These are phyloP conservation scores for Exophiala alcalophila DNA, from an alignment of 2,329 filamentous ascomycete species.

Conservation along the genomic window DNA sequence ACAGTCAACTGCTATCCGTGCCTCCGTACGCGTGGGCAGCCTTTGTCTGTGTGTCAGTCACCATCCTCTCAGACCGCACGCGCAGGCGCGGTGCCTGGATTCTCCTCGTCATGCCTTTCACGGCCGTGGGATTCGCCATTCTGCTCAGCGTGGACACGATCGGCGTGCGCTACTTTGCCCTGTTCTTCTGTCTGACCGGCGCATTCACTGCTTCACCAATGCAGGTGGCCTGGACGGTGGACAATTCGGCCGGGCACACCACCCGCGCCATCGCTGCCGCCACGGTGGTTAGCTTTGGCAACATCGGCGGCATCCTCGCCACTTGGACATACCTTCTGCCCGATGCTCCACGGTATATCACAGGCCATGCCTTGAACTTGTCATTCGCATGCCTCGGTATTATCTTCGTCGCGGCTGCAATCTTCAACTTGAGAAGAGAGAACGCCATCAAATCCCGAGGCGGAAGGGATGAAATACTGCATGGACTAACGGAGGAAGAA, in stretches of 20 bases:
- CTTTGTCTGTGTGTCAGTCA: constrained; percentile 40
- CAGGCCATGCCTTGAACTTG: constrained; percentile 3
- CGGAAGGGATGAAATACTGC: constrained; percentile 3
- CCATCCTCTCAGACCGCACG: constrained; percentile 56
- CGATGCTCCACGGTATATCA: constrained; percentile 2
- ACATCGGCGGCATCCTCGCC: constrained; percentile 2
- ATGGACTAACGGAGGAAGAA: not conserved
- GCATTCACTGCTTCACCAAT: constrained; percentile 47
- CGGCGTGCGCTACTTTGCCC: constrained; percentile 46
- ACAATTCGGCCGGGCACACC: constrained; percentile 54
- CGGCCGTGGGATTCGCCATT: constrained; percentile 55
- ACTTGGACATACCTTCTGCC: constrained; percentile 5
- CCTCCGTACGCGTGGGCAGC: constrained; percentile 42
- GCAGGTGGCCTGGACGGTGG: constrained; percentile 56
- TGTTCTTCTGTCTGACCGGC: constrained; percentile 47
- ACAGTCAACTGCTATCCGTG: constrained; percentile 40
- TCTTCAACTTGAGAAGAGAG: constrained; percentile 1
- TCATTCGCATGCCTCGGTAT: not conserved
- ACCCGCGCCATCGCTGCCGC: constrained; percentile 61
- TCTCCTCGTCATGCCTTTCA: constrained; percentile 54
- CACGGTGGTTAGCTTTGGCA: constrained; percentile 55
- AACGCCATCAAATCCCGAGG: constrained; percentile 1
- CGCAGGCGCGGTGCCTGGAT: constrained; percentile 46
- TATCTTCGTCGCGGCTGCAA: not conserved
- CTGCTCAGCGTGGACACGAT: constrained; percentile 34